Percentiles rank a stretch among this genome's conserved stretches.
phyloP scores from a whole-genome alignment of 2,329 filamentous ascomycete species.

The Neophaeococcomyces mojaviensis region DNA sequence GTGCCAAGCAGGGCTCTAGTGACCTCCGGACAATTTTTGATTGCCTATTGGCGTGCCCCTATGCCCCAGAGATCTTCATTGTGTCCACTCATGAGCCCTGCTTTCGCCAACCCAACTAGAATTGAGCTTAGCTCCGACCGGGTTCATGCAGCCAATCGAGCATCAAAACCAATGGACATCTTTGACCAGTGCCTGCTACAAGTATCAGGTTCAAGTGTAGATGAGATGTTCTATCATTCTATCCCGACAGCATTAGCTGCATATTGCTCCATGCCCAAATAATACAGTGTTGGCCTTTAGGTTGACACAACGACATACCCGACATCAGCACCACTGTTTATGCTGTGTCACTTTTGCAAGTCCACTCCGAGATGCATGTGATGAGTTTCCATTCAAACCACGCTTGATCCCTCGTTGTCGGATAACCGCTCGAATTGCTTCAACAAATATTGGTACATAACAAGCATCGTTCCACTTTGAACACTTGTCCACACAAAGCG shows the following conservation, averaged over 20 bases:
- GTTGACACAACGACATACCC: too few relatives aligned
- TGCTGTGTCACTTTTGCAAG: too few relatives aligned
- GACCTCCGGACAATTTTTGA: conserved; percentile 1
- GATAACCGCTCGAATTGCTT: conserved; percentile 58
- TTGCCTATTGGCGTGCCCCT: background rate
- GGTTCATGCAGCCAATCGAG: too few relatives aligned
- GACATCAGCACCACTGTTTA: too few relatives aligned
- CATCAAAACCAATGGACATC: too few relatives aligned
- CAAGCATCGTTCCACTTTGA: conserved; percentile 93
- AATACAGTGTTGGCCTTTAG: too few relatives aligned
- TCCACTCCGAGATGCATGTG: too few relatives aligned
- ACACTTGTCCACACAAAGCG: conserved; percentile 94
- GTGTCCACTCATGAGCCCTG: background rate
- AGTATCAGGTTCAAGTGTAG: too few relatives aligned
- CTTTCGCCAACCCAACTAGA: too few relatives aligned
- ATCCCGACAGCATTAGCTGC: conserved; percentile 3
- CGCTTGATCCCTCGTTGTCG: conserved; percentile 14
- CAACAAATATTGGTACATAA: conserved; percentile 83
- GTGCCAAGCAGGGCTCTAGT: background rate
- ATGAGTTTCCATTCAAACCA: conserved; percentile 11
- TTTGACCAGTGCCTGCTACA: too few relatives aligned
- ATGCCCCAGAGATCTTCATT: conserved; percentile 3
- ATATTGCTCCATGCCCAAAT: conserved; percentile 5
- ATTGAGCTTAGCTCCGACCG: too few relatives aligned
- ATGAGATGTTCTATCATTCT: background rate